Evolutionary conservation across 108 stramenopile genomes (phyloP).

Genomic region (Cyclotella cryptica): DNA sequence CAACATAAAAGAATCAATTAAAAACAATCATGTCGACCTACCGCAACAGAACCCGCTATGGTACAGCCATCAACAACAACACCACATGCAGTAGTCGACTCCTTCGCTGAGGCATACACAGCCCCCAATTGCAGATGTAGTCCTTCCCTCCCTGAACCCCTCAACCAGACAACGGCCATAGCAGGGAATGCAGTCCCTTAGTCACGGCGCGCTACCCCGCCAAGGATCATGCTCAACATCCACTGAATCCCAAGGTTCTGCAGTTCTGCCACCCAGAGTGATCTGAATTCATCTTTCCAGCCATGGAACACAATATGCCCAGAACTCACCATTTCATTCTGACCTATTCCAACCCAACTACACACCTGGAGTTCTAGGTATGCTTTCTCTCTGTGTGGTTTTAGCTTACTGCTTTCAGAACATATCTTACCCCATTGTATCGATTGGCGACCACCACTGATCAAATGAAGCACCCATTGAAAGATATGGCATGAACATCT

Average conservation of each 20-base stretch:
- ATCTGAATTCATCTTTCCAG: constrained; percentile 60
- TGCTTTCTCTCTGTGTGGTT: constrained; percentile 95
- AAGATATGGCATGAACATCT: constrained; percentile 94
- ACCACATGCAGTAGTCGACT: too few relatives aligned
- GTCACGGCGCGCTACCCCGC: constrained; percentile 84
- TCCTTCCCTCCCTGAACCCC: too few relatives aligned
- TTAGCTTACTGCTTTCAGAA: constrained; percentile 88
- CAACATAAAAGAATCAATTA: too few relatives aligned
- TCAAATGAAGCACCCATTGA: constrained; percentile 93
- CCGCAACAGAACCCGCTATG: too few relatives aligned
- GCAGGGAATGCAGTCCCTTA: too few relatives aligned
- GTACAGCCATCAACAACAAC: too few relatives aligned
- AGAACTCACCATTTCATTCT: constrained; percentile 84
- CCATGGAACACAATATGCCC: constrained; percentile 75
- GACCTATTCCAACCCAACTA: constrained; percentile 85
- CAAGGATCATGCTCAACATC: constrained; percentile 70
- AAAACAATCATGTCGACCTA: too few relatives aligned
- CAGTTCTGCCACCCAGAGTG: constrained; percentile 84
- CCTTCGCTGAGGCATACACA: too few relatives aligned
- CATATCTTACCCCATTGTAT: constrained; percentile 93
- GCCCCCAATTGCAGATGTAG: too few relatives aligned
- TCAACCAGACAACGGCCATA: too few relatives aligned
- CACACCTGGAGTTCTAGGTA: constrained; percentile 89
- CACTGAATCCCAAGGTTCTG: constrained; percentile 82
- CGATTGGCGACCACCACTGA: constrained; percentile 88